Evolutionary conservation across 1,284 basidiomycete species (phyloP).

Genomic region (Sphaerobolus stellatus): DNA sequence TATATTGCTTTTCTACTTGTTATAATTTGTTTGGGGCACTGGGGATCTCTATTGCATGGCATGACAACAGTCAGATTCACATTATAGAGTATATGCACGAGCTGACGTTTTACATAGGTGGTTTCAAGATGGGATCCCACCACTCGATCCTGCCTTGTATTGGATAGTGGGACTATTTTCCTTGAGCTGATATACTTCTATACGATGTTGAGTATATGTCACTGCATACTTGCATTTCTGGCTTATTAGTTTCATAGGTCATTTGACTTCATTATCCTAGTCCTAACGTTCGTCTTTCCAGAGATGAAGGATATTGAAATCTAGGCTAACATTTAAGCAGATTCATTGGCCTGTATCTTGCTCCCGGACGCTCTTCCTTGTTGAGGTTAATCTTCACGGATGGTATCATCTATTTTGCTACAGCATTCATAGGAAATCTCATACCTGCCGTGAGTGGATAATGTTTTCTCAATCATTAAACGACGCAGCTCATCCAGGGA

Average conservation of each 20-base stretch:
- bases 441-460: conserved; percentile 57
- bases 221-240: conserved; percentile 1
- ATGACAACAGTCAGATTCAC: conserved; percentile 61
- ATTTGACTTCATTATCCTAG: conserved; percentile 61
- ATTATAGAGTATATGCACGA: conserved; percentile 2
- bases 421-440: conserved; percentile 63
- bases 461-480: conserved; percentile 5
- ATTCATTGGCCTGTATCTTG: conserved; percentile 22
- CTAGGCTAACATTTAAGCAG: conserved; percentile 27
- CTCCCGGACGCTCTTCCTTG: conserved; percentile 44
- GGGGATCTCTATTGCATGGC: conserved; percentile 63
- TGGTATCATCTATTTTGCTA: conserved; percentile 64
- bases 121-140: conserved; percentile 47
- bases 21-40: conserved; percentile 58
- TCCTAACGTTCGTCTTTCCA: conserved; percentile 52
- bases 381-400: conserved; percentile 68
- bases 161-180: conserved; percentile 50
- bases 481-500: not conserved
- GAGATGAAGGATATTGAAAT: conserved; percentile 45
- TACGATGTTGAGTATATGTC: conserved; percentile 44
- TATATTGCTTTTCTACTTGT: conserved; percentile 50
- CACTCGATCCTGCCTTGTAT: conserved; percentile 46
- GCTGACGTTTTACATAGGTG: conserved; percentile 6
- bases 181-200: conserved; percentile 66
- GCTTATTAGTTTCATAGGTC: conserved; percentile 22